Evolutionary conservation across 495 filamentous ascomycete genomes (phyloP), one percentile per base, ranked within the genome.

Genomic region (Bacidia rubella): DNA sequence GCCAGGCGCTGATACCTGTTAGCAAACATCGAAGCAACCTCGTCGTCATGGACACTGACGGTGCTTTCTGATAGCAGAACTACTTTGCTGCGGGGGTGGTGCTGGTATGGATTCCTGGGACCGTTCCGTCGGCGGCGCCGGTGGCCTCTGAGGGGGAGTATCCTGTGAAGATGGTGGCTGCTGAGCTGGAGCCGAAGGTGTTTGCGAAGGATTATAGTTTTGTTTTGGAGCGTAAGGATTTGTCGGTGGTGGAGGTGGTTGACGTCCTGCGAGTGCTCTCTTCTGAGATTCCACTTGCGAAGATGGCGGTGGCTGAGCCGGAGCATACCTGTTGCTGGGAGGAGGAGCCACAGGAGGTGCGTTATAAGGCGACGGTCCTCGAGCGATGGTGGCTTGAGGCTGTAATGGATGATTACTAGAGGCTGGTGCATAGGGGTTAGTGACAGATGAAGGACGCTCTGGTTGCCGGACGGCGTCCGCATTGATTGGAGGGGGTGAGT

Each of bases 351-450:
- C 66, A 5, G 87, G 87, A 49, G 88, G 87, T 43, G 83, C 77
- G 60, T 93, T 90, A 66, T 96, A 96, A 39, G 89, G 89, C 17
- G 90, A 95, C 3, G 86, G 74, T 12, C 86, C 87, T 39, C 89
- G 77, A 26, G 81, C 76, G 49, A 87, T 75, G 5, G 78, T 72
- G 68, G 48, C 66, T 47, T 54, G 75, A 72, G 49, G 75, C 67
- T 46, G 69, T 66, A 44, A 64, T 67, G 39, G 65, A 70, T 49
- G 57, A 62, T 25, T 54, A 55, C 56, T 60, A 63, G 42, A 64
- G 50, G 55, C 62, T 68, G 82, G 85, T 32, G 86, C 81, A 63
- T 95, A 94, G 2, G 47, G 47, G 1, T 78, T 74, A 20, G 79
- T 73, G 11, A 81, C 74, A 35, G 81, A 78, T n/a, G 74, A 76